Evolutionary conservation across 164 flowering plant genomes (phyloP).

Genomic region (Saururus chinensis): DNA sequence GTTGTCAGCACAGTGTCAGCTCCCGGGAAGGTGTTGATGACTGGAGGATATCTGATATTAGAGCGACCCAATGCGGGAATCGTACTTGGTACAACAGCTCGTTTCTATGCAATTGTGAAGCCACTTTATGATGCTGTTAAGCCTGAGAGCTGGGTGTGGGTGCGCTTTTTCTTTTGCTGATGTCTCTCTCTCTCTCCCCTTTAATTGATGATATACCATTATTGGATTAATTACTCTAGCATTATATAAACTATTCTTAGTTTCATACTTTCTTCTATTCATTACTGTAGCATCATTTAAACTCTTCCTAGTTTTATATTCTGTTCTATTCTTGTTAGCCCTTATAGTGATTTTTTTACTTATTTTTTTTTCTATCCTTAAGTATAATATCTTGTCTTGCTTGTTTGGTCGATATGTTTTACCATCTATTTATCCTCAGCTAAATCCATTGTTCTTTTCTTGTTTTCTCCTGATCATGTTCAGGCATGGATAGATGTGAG

Average conservation of each 20-base stretch:
- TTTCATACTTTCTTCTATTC: no score
- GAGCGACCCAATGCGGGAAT: slow-evolving; percentile 96
- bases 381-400: no score
- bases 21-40: slow-evolving; percentile 97
- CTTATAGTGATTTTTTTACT: background rate
- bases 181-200: no score
- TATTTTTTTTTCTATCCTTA: background rate
- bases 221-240: no score
- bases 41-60: slow-evolving; percentile 87
- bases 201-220: no score
- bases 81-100: slow-evolving; percentile 81
- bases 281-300: no score
- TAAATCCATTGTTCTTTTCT: background rate
- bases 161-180: slow-evolving; percentile 9
- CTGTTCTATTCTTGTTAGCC: background rate
- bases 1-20: slow-evolving; percentile 73
- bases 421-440: background rate
- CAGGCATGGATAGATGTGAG: slow-evolving; percentile 90
- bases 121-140: slow-evolving; percentile 49
- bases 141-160: slow-evolving; percentile 84
- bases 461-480: slow-evolving; percentile 7
- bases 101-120: slow-evolving; percentile 82
- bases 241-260: no score
- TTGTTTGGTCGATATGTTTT: background rate
- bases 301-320: no score